A percentile compares a stretch with the other conserved stretches of the same genome.
These are phyloP conservation scores for Clitocybe nebularis DNA, from an alignment of 1,284 basidiomycete genomes.

Conservation along the genomic window DNA sequence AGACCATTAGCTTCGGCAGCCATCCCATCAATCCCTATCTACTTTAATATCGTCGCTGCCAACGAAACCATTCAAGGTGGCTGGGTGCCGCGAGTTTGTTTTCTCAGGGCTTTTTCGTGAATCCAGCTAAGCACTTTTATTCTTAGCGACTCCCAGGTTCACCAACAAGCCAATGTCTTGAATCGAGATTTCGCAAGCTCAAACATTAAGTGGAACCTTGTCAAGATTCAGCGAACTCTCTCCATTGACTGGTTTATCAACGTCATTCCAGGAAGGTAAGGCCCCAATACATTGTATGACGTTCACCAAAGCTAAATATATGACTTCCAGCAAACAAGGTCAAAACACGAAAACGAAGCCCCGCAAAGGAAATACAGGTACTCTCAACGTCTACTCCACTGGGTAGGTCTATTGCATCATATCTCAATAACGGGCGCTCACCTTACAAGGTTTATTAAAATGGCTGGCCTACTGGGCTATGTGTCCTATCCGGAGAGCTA, in stretches of 20 bases:
- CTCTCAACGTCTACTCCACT: conserved; percentile 20
- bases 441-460: conserved; percentile 5
- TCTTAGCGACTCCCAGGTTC: conserved; percentile 32
- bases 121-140: conserved; percentile 1
- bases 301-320: too few relatives aligned
- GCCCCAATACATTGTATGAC: background rate
- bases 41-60: conserved; percentile 19
- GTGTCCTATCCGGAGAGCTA: conserved; percentile 17
- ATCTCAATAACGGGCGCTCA: background rate
- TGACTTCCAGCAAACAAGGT: too few relatives aligned
- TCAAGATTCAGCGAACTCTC: conserved; percentile 34
- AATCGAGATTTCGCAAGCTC: conserved; percentile 39
- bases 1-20: too few relatives aligned
- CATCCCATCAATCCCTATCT: too few relatives aligned
- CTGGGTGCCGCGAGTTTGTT: conserved; percentile 19
- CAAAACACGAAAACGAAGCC: conserved; percentile 9
- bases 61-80: conserved; percentile 21
- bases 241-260: conserved; percentile 44
- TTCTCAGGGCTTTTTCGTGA: conserved; percentile 5
- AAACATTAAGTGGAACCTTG: conserved; percentile 38
- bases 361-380: conserved; percentile 14
- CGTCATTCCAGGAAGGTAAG: conserved; percentile 28
- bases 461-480: conserved; percentile 16
- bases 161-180: conserved; percentile 37
- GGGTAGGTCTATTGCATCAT: conserved; percentile 11